Percentiles rank a stretch among this genome's conserved stretches.
Evolutionary conservation across 2,329 filamentous ascomycete species (phyloP).

Genomic region (Sporothrix humicola): DNA sequence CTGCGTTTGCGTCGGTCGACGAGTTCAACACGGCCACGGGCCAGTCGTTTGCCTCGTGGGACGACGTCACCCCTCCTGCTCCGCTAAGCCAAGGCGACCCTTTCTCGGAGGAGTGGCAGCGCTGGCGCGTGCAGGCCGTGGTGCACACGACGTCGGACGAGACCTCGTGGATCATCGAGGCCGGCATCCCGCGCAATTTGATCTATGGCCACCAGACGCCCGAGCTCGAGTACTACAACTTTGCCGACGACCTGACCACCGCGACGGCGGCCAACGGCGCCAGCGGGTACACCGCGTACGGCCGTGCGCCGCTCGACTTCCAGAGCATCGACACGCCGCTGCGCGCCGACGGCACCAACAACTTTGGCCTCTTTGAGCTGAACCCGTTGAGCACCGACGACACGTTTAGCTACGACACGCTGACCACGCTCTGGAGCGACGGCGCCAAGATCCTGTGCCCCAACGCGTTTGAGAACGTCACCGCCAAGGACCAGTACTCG

Average conservation of each 20-base stretch:
- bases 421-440: conserved; percentile 23
- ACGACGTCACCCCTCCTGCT: not conserved
- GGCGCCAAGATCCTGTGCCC: conserved; percentile 26
- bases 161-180: conserved; percentile 23
- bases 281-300: conserved; percentile 21
- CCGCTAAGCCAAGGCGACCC: not conserved
- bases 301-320: conserved; percentile 12
- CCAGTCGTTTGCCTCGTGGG: conserved; percentile 20
- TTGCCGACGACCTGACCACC: conserved; percentile 11
- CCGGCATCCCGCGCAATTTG: conserved; percentile 16
- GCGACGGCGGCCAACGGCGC: not conserved
- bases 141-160: conserved; percentile 20
- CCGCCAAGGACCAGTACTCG: conserved; percentile 24
- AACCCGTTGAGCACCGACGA: conserved; percentile 12
- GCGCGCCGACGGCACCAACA: conserved; percentile 17
- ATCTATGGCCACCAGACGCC: conserved; percentile 26
- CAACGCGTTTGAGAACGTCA: conserved; percentile 24
- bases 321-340: conserved; percentile 23
- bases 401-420: conserved; percentile 1
- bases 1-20: not conserved
- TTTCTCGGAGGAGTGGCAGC: conserved; percentile 5
- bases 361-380: conserved; percentile 22
- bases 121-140: conserved; percentile 19
- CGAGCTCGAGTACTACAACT: conserved; percentile 12
- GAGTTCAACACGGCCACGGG: conserved; percentile 16